These are phyloP conservation scores for Oryza punctata DNA, from an alignment of 176 grass and related monocot genomes.

Conservation along the genomic window DNA sequence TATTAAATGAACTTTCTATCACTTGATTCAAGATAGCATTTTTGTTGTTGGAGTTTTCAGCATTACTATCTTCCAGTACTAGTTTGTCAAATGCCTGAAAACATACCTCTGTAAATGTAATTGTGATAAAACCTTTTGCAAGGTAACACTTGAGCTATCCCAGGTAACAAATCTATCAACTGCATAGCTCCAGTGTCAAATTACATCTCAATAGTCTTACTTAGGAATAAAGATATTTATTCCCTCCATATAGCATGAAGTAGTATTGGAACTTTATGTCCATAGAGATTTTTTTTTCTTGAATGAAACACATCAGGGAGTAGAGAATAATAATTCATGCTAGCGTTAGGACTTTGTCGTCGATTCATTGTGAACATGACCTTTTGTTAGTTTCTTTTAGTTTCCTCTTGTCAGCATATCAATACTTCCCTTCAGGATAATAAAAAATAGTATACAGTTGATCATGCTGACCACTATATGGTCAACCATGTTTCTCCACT, in stretches of 20 bases:
- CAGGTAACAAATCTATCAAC: neutral
- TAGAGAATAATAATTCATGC: conserved; percentile 7
- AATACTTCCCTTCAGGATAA: neutral
- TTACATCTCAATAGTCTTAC: neutral
- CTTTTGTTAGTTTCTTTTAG: neutral
- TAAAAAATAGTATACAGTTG: neutral
- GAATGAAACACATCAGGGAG: too few relatives aligned
- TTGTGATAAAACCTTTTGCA: neutral
- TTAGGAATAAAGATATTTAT: neutral
- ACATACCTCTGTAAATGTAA: neutral
- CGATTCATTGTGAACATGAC: neutral
- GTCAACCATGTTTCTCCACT: conserved; percentile 30
- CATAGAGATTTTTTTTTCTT: neutral
- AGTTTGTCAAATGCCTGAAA: neutral
- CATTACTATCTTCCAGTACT: neutral
- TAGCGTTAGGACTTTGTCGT: neutral
- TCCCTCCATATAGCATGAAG: conserved; percentile 11
- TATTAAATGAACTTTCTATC: neutral
- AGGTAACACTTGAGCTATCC: neutral
- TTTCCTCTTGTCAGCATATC: conserved; percentile 22
- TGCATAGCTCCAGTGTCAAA: neutral
- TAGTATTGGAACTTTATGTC: neutral
- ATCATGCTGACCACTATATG: conserved; percentile 41
- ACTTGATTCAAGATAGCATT: neutral
- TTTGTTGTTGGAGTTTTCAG: conserved; percentile 9